A percentile compares a stretch with the other conserved stretches of the same genome.
phyloP scores from a whole-genome alignment of 345 rosid species.

The Sisymbrium irio region DNA sequence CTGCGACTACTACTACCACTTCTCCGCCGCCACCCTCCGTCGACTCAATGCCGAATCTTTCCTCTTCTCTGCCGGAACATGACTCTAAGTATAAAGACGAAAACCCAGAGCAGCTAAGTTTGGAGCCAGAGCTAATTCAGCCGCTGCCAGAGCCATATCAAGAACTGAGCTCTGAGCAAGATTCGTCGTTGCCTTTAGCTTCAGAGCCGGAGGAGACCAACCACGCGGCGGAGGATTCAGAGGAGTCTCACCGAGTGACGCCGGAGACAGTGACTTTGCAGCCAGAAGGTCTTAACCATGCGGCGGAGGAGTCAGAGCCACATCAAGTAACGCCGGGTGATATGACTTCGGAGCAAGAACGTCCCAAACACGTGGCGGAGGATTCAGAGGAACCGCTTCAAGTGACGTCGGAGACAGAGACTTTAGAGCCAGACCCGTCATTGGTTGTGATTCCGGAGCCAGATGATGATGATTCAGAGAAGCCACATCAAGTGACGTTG shows the following conservation, averaged over 20 bases:
- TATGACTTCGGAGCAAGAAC: background rate
- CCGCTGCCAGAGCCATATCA: background rate
- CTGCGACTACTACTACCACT: conserved; percentile 15
- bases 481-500: background rate
- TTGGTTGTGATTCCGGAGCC: background rate
- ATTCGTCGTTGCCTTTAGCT: background rate
- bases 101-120: background rate
- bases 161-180: background rate
- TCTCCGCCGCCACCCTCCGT: conserved; percentile 25
- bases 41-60: conserved; percentile 3
- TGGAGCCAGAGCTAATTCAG: background rate
- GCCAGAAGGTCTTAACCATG: background rate
- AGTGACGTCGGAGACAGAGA: background rate
- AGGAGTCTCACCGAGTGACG: background rate
- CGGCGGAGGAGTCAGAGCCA: conserved; percentile 5
- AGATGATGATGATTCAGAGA: background rate
- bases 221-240: conserved; percentile 7
- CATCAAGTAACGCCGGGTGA: background rate
- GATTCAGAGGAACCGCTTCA: background rate
- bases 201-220: background rate
- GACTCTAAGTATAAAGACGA: background rate
- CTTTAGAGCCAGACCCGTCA: background rate
- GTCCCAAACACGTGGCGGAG: background rate
- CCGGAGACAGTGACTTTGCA: background rate
- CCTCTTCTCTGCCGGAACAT: background rate